Evolutionary conservation across 2,329 filamentous ascomycete species (phyloP).

Genomic region (Colletotrichum godetiae): DNA sequence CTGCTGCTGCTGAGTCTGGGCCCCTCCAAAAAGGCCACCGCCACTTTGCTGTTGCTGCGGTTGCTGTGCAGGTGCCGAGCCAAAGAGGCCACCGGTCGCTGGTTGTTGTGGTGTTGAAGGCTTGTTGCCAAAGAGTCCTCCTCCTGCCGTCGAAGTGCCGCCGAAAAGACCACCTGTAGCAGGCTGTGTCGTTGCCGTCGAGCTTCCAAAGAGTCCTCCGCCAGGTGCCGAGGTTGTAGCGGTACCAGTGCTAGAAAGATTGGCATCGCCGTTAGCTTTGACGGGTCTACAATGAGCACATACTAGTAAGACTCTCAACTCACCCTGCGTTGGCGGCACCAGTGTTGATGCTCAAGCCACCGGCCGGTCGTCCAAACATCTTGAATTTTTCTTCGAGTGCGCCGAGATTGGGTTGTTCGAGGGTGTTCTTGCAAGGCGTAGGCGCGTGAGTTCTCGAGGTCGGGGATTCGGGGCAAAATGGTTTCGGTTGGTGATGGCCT

Average conservation of each 20-base stretch:
- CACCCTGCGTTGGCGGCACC: slow-evolving; percentile 69
- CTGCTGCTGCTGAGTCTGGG: slow-evolving; percentile 7
- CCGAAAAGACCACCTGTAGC: slow-evolving; percentile 51
- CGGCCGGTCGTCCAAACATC: slow-evolving; percentile 45
- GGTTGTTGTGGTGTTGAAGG: slow-evolving; percentile 35
- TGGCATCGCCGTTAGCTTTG: not conserved
- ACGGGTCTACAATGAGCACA: not conserved
- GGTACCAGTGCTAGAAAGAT: not conserved
- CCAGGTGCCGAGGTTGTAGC: slow-evolving; percentile 25
- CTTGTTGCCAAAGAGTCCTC: slow-evolving; percentile 28
- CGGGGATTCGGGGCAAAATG: not conserved
- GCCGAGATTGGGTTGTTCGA: not conserved
- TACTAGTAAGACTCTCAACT: slow-evolving; percentile 39
- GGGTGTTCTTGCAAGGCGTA: not conserved
- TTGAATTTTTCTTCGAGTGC: slow-evolving; percentile 1
- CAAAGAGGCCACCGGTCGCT: slow-evolving; percentile 50
- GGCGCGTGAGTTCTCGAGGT: not conserved
- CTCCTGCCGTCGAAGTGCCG: slow-evolving; percentile 43
- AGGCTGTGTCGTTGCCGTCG: slow-evolving; percentile 40
- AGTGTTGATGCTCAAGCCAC: slow-evolving; percentile 73
- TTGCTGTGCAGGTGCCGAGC: slow-evolving; percentile 37
- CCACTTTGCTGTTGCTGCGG: slow-evolving; percentile 43
- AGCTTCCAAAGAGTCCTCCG: slow-evolving; percentile 28
- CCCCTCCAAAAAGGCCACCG: slow-evolving; percentile 25
- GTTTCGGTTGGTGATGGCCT: not conserved